These are phyloP conservation scores for Trypethelium eluteriae DNA, from an alignment of 495 filamentous ascomycete genomes.

Conservation along the genomic window DNA sequence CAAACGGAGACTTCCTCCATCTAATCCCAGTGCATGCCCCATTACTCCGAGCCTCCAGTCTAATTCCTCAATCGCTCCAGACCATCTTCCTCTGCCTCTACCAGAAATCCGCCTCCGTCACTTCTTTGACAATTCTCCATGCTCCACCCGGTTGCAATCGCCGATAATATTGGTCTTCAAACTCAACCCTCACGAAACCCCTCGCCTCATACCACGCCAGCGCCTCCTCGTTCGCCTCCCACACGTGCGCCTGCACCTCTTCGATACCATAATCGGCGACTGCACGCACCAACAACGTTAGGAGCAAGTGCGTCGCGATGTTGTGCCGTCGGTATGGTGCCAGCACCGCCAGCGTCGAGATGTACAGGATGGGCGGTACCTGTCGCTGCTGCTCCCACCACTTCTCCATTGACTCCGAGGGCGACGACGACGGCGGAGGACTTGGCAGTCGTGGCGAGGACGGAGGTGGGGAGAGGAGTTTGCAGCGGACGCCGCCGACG, in stretches of 20 bases:
- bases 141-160: slow-evolving; percentile 74
- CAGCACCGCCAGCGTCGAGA: slow-evolving; percentile 76
- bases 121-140: slow-evolving; percentile 56
- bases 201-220: slow-evolving; percentile 76
- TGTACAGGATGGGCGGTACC: slow-evolving; percentile 55
- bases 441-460: too few relatives aligned
- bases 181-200: slow-evolving; percentile 60
- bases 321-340: slow-evolving; percentile 75
- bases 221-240: slow-evolving; percentile 82
- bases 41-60: slow-evolving; percentile 75
- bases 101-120: slow-evolving; percentile 35
- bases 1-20: neutral
- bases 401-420: too few relatives aligned
- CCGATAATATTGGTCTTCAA: slow-evolving; percentile 69
- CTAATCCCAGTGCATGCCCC: neutral
- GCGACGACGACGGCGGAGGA: too few relatives aligned
- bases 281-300: slow-evolving; percentile 43
- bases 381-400: slow-evolving; percentile 13
- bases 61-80: slow-evolving; percentile 78
- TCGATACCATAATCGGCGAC: slow-evolving; percentile 42
- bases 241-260: slow-evolving; percentile 80
- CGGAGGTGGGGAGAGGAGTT: slow-evolving; percentile 46
- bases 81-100: slow-evolving; percentile 15
- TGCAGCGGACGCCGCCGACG: slow-evolving; percentile 77
- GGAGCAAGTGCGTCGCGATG: slow-evolving; percentile 66